phyloP scores from a whole-genome alignment of 257 asterid species.

The Solanum lignicaule region DNA sequence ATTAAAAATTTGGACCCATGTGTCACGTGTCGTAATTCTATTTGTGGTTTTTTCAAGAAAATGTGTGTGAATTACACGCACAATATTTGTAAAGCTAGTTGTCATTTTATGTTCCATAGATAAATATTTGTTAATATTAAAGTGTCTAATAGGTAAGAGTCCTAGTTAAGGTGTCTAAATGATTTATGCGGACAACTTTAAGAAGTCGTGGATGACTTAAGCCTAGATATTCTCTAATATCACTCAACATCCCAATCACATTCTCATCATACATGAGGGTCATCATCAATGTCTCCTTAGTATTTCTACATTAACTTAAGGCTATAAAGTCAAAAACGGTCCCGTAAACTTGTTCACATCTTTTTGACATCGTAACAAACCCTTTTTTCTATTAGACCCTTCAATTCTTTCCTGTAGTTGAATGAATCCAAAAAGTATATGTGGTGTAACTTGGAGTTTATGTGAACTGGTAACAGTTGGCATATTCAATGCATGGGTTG shows the following conservation, averaged over 20 bases:
- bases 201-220: too few species aligned
- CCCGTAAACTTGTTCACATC: neutral
- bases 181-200: too few species aligned
- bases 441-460: neutral
- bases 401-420: neutral
- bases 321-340: neutral
- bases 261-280: neutral
- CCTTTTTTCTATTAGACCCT: neutral
- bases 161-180: too few species aligned
- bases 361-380: neutral
- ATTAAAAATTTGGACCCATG: too few species aligned
- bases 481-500: neutral
- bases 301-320: neutral
- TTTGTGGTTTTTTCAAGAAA: too few species aligned
- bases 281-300: neutral
- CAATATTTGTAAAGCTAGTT: too few species aligned
- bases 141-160: too few species aligned
- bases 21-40: too few species aligned
- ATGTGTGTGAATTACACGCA: too few species aligned
- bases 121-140: too few species aligned
- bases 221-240: too few species aligned
- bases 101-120: too few species aligned
- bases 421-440: neutral
- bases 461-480: conserved; percentile 3
- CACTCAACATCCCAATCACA: neutral